Evolutionary conservation across 192 early-diverging fungal species (phyloP), one percentile per base, ranked within the genome.

Genomic region (Backusella tuberculispora): DNA sequence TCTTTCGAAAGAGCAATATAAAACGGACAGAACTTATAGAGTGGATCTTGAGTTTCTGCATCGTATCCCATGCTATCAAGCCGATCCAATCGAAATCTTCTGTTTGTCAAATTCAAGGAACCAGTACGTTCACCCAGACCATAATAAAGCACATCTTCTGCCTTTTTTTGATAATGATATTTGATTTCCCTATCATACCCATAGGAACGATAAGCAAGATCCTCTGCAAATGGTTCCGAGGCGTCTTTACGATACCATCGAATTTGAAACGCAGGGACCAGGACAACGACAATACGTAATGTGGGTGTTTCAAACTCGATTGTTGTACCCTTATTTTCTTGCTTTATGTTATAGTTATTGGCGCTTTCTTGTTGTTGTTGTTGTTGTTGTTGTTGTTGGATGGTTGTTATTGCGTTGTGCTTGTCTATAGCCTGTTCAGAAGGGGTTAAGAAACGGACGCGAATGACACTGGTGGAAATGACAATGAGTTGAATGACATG

Each of bases 21-120:
- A 66, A 87, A 90, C 0, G 89, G 88, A 21, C 82, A 76, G 69
- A 85, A 81, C 66, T 90, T 90, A 82, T 90, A 90, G 1, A 90
- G 69, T 17, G 89, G 89, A 78, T 90, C 89, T 8, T 83, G 81
- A 0, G 48, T 56, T 37, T 81, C 75, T 12, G 88, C 75, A 66
- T 90, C 82, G 69, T 90, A 90, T 5, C 89, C 89, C 75, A 90
- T 75, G 46, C 86, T 76, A 72, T 90, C 89, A 67, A 86, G 48
- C 14, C 82, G 77, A 46, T 85, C 83, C 8, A 90, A 74, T 42
- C 84, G n/a, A 78, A 88, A 88, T 3, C 81, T 43, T 10, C 86
- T 72, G 13, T 80, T 79, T 69, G 81, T 83, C 15, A 90, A 78
- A 19, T 80, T 73, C 6, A 90, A 53, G 1, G 76, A 74, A 10